A percentile compares a stretch with the other conserved stretches of the same genome.
These are phyloP conservation scores for Candida saitoana DNA, from an alignment of 805 yeast species.

Conservation along the genomic window DNA sequence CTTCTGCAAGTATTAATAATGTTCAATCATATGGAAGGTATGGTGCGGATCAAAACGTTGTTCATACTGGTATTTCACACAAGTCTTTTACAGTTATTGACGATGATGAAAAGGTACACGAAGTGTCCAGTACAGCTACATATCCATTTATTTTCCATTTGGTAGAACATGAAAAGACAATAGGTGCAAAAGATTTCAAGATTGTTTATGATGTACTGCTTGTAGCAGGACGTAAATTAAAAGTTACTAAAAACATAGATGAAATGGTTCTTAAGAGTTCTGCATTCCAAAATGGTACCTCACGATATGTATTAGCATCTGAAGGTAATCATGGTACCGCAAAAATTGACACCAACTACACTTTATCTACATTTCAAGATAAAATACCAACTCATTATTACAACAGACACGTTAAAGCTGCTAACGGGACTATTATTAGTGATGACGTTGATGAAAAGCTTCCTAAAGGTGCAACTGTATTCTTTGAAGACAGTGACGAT, in stretches of 20 bases:
- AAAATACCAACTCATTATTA: conserved; percentile 11
- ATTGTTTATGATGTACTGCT: conserved; percentile 15
- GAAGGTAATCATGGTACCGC: conserved; percentile 31
- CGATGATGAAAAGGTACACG: conserved; percentile 8
- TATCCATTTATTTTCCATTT: conserved; percentile 26
- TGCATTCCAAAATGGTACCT: conserved; percentile 28
- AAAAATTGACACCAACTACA: conserved; percentile 28
- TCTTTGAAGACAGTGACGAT: neutral
- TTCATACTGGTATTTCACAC: conserved; percentile 18
- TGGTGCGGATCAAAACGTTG: conserved; percentile 39
- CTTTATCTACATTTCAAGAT: neutral
- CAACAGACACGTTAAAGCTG: conserved; percentile 31
- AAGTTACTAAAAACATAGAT: conserved; percentile 15
- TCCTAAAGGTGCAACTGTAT: neutral
- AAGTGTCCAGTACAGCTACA: conserved; percentile 1
- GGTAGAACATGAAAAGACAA: conserved; percentile 8
- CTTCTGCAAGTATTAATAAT: conserved; percentile 33
- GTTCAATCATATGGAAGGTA: conserved; percentile 31
- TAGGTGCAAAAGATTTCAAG: conserved; percentile 9
- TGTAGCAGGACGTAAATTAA: conserved; percentile 1
- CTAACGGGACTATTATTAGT: conserved; percentile 25
- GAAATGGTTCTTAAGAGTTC: conserved; percentile 12
- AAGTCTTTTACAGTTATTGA: conserved; percentile 21
- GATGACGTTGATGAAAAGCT: conserved; percentile 8
- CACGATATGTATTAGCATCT: conserved; percentile 19